phyloP scores from a whole-genome alignment of 192 early-diverging fungal species.

The Backusella circina region DNA sequence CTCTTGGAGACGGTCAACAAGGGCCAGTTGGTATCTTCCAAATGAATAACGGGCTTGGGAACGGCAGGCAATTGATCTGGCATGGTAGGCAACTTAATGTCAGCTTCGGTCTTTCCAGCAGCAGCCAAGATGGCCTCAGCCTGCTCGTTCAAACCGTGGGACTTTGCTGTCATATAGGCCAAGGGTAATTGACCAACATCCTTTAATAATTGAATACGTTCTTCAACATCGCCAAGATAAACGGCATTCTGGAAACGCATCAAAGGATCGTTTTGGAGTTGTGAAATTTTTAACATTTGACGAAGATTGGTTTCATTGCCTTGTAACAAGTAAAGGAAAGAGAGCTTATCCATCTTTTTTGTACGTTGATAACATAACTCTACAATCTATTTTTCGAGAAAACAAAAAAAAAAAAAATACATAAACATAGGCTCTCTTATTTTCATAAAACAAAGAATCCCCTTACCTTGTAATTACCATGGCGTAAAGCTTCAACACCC shows the following conservation, averaged over 20 bases:
- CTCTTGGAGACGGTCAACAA: conserved; percentile 77
- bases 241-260: conserved; percentile 91
- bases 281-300: conserved; percentile 95
- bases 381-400: conserved; percentile 72
- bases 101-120: conserved; percentile 65
- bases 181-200: conserved; percentile 89
- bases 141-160: conserved; percentile 82
- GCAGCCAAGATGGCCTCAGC: conserved; percentile 78
- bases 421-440: no score
- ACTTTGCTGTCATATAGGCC: conserved; percentile 90
- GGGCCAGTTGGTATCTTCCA: conserved; percentile 90
- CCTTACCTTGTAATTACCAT: conserved; percentile 81
- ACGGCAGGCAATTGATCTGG: conserved; percentile 59
- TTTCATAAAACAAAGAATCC: neutral
- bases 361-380: conserved; percentile 90
- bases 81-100: conserved; percentile 41
- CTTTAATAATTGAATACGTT: conserved; percentile 78
- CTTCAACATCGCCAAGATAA: conserved; percentile 89
- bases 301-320: conserved; percentile 89
- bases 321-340: conserved; percentile 92
- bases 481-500: conserved; percentile 82
- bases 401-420: no score
- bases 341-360: conserved; percentile 90
- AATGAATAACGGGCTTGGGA: conserved; percentile 66
- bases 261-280: conserved; percentile 80